Percentiles rank a stretch among this genome's conserved stretches.
phyloP scores from a whole-genome alignment of 352 stramenopile genomes.

The Pythium aquatile region DNA sequence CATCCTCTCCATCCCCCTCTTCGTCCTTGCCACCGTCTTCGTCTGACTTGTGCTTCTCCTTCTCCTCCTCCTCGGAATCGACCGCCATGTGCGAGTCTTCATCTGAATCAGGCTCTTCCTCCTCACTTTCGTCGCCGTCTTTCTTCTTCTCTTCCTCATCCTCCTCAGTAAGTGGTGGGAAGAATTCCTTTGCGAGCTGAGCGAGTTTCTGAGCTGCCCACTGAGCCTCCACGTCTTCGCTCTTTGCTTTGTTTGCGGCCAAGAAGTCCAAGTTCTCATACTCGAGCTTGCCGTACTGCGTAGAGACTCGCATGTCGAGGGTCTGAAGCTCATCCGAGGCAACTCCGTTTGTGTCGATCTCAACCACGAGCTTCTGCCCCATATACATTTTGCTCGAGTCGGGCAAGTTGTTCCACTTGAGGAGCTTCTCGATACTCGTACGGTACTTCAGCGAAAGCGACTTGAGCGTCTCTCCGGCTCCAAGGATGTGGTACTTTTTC shows the following conservation, averaged over 20 bases:
- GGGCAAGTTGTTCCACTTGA: conserved; percentile 66
- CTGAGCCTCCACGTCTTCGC: conserved; percentile 53
- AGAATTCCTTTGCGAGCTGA: conserved; percentile 68
- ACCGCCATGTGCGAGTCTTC: conserved; percentile 37
- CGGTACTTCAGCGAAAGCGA: conserved; percentile 79
- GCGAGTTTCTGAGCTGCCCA: conserved; percentile 52
- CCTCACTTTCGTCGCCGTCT: conserved; percentile 9
- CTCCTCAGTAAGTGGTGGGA: conserved; percentile 42
- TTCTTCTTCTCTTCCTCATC: conserved; percentile 21
- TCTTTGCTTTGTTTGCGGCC: conserved; percentile 52
- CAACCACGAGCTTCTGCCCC: conserved; percentile 73
- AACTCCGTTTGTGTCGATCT: conserved; percentile 39
- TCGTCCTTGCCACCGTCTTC: conserved; percentile 17
- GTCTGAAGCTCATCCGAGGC: conserved; percentile 58
- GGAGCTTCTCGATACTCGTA: conserved; percentile 62
- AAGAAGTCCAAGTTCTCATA: conserved; percentile 69
- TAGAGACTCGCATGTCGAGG: conserved; percentile 47
- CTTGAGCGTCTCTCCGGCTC: conserved; percentile 61
- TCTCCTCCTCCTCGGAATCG: conserved; percentile 25
- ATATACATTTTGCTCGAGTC: conserved; percentile 74
- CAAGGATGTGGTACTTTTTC: conserved; percentile 77
- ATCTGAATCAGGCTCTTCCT: conserved; percentile 28
- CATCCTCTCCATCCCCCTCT: neutral
- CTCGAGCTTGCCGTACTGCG: conserved; percentile 53
- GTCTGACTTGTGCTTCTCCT: conserved; percentile 15